Base-by-base conservation (phyloP, 495 filamentous ascomycete genomes). In the Talaromyces liani region DNA sequence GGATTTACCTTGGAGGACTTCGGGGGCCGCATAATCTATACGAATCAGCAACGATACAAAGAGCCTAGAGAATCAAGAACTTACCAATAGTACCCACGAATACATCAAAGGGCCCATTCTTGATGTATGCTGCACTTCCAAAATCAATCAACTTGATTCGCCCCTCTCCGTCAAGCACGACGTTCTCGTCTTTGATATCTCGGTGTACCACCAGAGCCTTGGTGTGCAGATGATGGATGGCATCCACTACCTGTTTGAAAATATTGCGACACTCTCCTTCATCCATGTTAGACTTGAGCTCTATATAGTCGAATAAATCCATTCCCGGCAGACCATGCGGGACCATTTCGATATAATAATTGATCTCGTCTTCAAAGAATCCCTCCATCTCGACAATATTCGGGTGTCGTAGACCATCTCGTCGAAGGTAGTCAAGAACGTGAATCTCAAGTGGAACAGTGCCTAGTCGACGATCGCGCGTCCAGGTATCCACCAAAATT, bases 301-400 rank as follows among this genome's bases (percentile, higher is more conserved):
- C 94, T 63, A 98, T 98, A 71, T 98, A 98, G 75, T 98, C 94
- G 70, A 98, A 98, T 1, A 98, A 84, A 72, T 98, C 94, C 95
- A 98, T 98, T 16, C 95, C 95, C 2, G 95, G 94, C 7, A 97
- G 82, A 6, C 94, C 94, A 67, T 98, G 94, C 12, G 94, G 94
- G 6, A 90, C 80, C 94, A 98, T 98, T 70, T 98, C 95, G 68
- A 99, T 99, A 70, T 99, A 98, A 72, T 99, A 99, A 68, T 99
- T 98, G 70, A 92, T 79, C 64, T 96, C 91, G 62, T 99, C 95
- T 72, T 99, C 94, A 71, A 99, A 99, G 76, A 98, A 99, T 64
- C 95, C 93, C 39, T 89, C 86, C 95, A 99, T 98, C 77, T 98
- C 94, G 29, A 99, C 91, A 64, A 99, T 97, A 69, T 98, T 98